phyloP scores from a whole-genome alignment of 352 stramenopile genomes.

The Phytophthora agathidicida region DNA sequence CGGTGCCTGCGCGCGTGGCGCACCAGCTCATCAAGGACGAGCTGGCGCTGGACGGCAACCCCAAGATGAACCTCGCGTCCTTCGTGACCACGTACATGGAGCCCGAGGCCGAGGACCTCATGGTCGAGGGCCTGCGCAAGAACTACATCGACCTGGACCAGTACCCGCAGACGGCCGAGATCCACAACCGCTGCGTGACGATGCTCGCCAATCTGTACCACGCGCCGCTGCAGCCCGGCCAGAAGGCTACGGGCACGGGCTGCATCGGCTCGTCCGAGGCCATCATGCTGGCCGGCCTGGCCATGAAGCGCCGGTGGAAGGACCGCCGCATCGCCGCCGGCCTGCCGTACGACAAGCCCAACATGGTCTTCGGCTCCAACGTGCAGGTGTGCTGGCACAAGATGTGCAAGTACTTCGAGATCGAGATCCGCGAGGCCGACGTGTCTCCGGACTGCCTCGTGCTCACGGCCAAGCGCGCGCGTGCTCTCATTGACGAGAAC shows the following conservation, averaged over 20 bases:
- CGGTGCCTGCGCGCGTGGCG: constrained; percentile 80
- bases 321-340: constrained; percentile 82
- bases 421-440: constrained; percentile 89
- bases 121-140: constrained; percentile 87
- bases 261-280: constrained; percentile 93
- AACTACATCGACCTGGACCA: constrained; percentile 95
- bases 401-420: constrained; percentile 95
- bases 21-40: constrained; percentile 92
- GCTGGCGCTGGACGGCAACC: constrained; percentile 88
- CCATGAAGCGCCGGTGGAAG: constrained; percentile 93
- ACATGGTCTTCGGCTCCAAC: constrained; percentile 94
- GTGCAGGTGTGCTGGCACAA: constrained; percentile 95
- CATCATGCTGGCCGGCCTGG: constrained; percentile 91
- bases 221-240: constrained; percentile 59
- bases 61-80: constrained; percentile 92
- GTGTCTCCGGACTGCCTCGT: constrained; percentile 88
- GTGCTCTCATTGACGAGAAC: constrained; percentile 90
- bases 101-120: constrained; percentile 89
- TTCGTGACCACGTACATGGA: constrained; percentile 95
- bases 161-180: constrained; percentile 92
- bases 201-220: constrained; percentile 93
- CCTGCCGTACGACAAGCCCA: constrained; percentile 86
- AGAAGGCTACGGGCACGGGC: constrained; percentile 81
- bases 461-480: constrained; percentile 81
- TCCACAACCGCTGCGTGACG: constrained; percentile 93